Conservation (phyloP, 2,329 filamentous ascomycete genomes). For the Graphiopsis chlorocephala region DNA sequence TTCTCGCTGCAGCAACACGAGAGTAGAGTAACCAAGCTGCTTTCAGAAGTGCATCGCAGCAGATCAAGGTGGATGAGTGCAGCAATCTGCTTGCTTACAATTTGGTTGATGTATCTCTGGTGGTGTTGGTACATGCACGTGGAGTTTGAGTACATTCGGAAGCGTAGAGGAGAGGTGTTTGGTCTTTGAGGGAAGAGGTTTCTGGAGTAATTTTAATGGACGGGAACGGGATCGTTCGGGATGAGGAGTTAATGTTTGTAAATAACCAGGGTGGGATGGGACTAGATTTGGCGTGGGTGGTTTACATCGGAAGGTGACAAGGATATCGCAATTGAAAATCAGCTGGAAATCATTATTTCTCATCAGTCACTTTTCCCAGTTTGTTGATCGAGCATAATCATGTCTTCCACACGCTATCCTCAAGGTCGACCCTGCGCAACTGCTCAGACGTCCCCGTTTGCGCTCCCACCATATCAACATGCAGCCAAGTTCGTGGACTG, state of each 20-base stretch:
- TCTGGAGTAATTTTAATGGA: neutral
- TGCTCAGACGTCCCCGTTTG: no score
- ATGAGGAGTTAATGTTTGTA: neutral
- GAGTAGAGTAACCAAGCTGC: no score
- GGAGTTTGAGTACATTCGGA: slow-evolving; percentile 9
- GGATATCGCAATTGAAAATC: neutral
- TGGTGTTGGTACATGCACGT: slow-evolving; percentile 8
- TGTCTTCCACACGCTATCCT: no score
- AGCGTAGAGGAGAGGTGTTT: neutral
- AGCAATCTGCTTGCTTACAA: neutral
- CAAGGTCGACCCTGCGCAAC: no score
- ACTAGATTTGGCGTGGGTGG: neutral
- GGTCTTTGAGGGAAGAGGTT: neutral
- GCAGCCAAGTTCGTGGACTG: no score
- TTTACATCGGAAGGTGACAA: neutral
- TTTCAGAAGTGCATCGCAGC: neutral
- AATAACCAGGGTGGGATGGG: no score
- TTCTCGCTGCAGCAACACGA: neutral
- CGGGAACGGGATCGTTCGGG: neutral
- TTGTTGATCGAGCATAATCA: no score
- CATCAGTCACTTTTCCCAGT: no score
- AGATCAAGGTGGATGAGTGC: neutral
- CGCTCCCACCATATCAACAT: no score
- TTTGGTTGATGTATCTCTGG: neutral
- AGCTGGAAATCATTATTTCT: neutral